Conservation (phyloP, 2,329 filamentous ascomycete genomes). For the Bisporella sp. region DNA sequence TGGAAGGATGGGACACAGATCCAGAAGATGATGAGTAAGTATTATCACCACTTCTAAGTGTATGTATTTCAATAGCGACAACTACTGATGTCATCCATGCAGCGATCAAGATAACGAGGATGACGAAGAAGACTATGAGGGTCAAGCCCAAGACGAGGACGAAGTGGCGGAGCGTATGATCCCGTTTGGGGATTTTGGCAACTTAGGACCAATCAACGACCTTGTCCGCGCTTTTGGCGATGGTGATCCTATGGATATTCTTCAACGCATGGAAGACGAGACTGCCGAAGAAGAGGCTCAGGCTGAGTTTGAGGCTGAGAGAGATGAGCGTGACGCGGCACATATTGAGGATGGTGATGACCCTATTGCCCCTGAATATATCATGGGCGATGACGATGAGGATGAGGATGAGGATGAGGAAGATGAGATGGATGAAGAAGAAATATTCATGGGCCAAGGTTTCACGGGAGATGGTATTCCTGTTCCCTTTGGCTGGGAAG, state of each 20-base stretch:
- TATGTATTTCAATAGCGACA: not conserved
- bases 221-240: conserved; percentile 46
- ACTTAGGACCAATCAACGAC: conserved; percentile 35
- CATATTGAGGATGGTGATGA: conserved; percentile 34
- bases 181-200: too few relatives aligned
- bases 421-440: conserved; percentile 60
- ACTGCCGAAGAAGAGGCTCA: conserved; percentile 3
- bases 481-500: conserved; percentile 50
- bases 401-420: conserved; percentile 67
- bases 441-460: conserved; percentile 54
- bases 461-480: conserved; percentile 26
- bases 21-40: conserved; percentile 28
- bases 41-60: not conserved
- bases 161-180: conserved; percentile 23
- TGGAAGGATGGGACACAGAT: conserved; percentile 55
- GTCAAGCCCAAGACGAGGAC: conserved; percentile 44
- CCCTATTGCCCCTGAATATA: conserved; percentile 41
- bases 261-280: conserved; percentile 31
- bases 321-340: not conserved
- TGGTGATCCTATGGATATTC: conserved; percentile 29
- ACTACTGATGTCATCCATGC: not conserved
- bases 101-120: conserved; percentile 46
- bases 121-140: conserved; percentile 43
- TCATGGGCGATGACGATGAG: conserved; percentile 39
- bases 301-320: not conserved